Conservation (phyloP, 139 green algal species). For the Edaphochlamys debaryana region DNA sequence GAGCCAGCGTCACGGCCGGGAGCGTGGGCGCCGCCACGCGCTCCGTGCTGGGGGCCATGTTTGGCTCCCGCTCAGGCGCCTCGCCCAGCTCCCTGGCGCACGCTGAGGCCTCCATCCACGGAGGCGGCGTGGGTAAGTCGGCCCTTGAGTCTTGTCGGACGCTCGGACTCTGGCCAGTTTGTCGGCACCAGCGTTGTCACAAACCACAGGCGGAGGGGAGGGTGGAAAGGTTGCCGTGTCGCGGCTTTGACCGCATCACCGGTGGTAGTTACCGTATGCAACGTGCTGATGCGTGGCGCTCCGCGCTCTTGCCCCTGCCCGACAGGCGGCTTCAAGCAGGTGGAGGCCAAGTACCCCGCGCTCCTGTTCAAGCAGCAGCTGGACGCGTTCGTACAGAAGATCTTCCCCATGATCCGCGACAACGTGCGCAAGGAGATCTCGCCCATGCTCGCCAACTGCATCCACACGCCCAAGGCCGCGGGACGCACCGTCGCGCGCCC, state of each 20-base stretch:
- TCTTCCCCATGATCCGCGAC: conserved; percentile 98
- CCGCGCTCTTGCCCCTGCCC: too few species aligned
- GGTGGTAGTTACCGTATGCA: too few species aligned
- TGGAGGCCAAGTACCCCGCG: conserved; percentile 99
- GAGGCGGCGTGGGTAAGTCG: conserved; percentile 74
- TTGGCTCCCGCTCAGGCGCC: conserved; percentile 41
- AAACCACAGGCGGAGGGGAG: too few species aligned
- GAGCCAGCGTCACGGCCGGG: conserved; percentile 20
- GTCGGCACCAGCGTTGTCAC: too few species aligned
- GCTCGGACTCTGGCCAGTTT: too few species aligned
- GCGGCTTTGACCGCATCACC: too few species aligned
- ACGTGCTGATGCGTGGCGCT: too few species aligned
- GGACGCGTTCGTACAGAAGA: conserved; percentile 97
- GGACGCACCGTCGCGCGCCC: conserved; percentile 1
- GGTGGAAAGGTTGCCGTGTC: too few species aligned
- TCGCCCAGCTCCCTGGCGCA: conserved; percentile 33
- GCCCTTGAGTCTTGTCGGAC: too few species aligned
- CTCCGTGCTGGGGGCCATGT: conserved; percentile 62
- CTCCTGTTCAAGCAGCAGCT: conserved; percentile 99
- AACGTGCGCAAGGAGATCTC: conserved; percentile 98
- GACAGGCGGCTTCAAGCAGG: conserved; percentile 75
- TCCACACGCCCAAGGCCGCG: conserved; percentile 79
- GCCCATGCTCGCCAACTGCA: conserved; percentile 82
- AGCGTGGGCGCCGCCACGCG: conserved; percentile 22
- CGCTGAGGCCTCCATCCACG: conserved; percentile 86